Evolutionary conservation across 2,329 filamentous ascomycete species (phyloP).

Genomic region (Teratosphaeria zuluensis): DNA sequence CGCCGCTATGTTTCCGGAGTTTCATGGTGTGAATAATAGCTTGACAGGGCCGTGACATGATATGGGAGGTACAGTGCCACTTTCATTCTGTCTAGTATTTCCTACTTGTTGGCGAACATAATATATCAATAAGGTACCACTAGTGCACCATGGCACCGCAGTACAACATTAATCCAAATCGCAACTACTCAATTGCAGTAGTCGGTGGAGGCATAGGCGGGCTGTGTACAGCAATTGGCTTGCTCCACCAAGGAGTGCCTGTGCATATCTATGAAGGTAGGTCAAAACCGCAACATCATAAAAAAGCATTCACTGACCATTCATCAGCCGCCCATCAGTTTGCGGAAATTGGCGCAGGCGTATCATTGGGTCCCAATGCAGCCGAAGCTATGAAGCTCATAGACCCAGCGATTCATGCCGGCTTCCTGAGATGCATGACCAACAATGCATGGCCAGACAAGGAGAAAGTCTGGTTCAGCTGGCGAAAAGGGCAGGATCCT

Average conservation of each 20-base stretch:
- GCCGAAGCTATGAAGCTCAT: conserved; percentile 44
- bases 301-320: background rate
- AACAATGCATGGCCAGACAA: conserved; percentile 25
- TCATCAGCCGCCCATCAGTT: conserved; percentile 37
- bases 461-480: conserved; percentile 29
- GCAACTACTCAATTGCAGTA: conserved; percentile 40
- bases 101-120: background rate
- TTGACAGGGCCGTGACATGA: background rate
- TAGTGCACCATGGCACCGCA: conserved; percentile 4
- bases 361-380: conserved; percentile 47
- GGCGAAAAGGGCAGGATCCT: conserved; percentile 24
- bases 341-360: conserved; percentile 47
- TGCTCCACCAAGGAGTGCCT: conserved; percentile 31
- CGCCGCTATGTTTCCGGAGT: background rate
- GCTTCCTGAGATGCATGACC: conserved; percentile 33
- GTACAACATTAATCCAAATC: conserved; percentile 6
- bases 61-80: background rate
- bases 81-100: background rate
- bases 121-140: no score
- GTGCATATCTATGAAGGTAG: conserved; percentile 9
- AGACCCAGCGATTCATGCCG: conserved; percentile 33
- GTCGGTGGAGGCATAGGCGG: conserved; percentile 51
- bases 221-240: conserved; percentile 42
- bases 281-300: background rate
- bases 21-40: background rate